These are phyloP conservation scores for Suillus cothurnatus DNA, from an alignment of 768 basidiomycete genomes.

Conservation along the genomic window DNA sequence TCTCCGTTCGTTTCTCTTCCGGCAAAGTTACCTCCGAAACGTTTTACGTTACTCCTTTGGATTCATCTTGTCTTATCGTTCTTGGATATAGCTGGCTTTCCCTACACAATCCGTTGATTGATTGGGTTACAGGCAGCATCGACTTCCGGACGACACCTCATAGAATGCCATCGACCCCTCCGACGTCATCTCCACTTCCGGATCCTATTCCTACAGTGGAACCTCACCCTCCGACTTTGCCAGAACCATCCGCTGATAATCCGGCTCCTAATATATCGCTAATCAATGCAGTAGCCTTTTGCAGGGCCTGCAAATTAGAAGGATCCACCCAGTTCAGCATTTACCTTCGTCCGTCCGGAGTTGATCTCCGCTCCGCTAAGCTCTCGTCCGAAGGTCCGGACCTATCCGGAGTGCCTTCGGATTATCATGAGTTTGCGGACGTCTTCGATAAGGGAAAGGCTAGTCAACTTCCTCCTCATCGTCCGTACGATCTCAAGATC, in stretches of 20 bases:
- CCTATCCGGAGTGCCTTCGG: accelerated
- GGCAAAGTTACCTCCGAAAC: neutral
- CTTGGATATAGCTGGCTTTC: conserved; percentile 14
- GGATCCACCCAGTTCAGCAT: neutral
- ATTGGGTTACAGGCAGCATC: neutral
- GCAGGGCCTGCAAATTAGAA: neutral
- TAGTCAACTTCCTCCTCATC: too few species aligned
- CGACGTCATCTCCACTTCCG: neutral
- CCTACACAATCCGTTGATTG: neutral
- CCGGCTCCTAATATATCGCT: neutral
- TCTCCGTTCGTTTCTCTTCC: neutral
- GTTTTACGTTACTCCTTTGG: conserved; percentile 9
- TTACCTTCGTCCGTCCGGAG: neutral
- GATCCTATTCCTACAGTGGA: neutral
- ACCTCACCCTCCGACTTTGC: neutral
- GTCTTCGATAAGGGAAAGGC: too few species aligned
- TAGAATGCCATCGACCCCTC: neutral
- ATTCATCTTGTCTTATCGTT: conserved; percentile 4
- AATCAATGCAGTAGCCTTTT: neutral
- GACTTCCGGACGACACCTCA: neutral
- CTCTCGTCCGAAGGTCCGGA: neutral
- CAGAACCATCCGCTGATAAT: neutral
- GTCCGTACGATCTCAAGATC: too few species aligned
- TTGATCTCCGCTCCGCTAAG: accelerated
- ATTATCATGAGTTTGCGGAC: too few species aligned